A percentile compares a stretch with the other conserved stretches of the same genome.
Conservation (phyloP, 192 early-diverging fungal genomes). For the Backusella australiensis region DNA sequence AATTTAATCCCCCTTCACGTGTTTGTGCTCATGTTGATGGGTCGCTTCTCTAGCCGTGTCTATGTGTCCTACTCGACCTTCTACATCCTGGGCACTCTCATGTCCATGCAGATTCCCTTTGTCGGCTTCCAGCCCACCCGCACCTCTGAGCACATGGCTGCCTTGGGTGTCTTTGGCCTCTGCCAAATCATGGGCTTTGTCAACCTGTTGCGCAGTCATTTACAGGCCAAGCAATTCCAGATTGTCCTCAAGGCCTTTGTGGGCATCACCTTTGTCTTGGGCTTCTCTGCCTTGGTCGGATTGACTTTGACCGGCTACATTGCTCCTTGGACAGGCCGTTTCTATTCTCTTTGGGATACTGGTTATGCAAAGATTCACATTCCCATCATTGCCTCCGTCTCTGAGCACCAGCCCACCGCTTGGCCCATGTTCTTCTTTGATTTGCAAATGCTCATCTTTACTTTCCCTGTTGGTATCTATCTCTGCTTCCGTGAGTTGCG, state of each 20-base stretch:
- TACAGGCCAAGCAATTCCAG: slow-evolving; percentile 87
- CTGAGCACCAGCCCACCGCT: slow-evolving; percentile 99
- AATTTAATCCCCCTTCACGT: slow-evolving; percentile 98
- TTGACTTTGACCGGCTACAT: slow-evolving; percentile 84
- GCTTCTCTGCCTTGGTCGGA: slow-evolving; percentile 62
- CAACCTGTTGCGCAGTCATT: slow-evolving; percentile 73
- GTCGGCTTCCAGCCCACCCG: slow-evolving; percentile 98
- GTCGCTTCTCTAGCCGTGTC: slow-evolving; percentile 86
- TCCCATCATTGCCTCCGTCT: slow-evolving; percentile 99
- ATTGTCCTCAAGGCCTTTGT: slow-evolving; percentile 71
- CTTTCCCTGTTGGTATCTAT: slow-evolving; percentile 98
- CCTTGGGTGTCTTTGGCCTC: slow-evolving; percentile 94
- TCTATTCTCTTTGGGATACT: slow-evolving; percentile 99
- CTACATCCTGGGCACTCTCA: slow-evolving; percentile 92
- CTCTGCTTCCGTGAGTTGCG: slow-evolving; percentile 93
- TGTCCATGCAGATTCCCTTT: slow-evolving; percentile 99
- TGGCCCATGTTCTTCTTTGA: slow-evolving; percentile 99
- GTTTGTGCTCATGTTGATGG: slow-evolving; percentile 93
- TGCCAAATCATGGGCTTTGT: slow-evolving; percentile 94
- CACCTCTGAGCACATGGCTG: slow-evolving; percentile 99
- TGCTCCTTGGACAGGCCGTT: slow-evolving; percentile 98
- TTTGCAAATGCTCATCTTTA: slow-evolving; percentile 90
- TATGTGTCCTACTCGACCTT: slow-evolving; percentile 99
- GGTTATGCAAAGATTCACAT: slow-evolving; percentile 99
- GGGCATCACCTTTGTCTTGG: slow-evolving; percentile 46